Percentiles rank a stretch among this genome's conserved stretches.
These are phyloP conservation scores for Septoria petroselini DNA, from an alignment of 2,329 filamentous ascomycete genomes.

Conservation along the genomic window DNA sequence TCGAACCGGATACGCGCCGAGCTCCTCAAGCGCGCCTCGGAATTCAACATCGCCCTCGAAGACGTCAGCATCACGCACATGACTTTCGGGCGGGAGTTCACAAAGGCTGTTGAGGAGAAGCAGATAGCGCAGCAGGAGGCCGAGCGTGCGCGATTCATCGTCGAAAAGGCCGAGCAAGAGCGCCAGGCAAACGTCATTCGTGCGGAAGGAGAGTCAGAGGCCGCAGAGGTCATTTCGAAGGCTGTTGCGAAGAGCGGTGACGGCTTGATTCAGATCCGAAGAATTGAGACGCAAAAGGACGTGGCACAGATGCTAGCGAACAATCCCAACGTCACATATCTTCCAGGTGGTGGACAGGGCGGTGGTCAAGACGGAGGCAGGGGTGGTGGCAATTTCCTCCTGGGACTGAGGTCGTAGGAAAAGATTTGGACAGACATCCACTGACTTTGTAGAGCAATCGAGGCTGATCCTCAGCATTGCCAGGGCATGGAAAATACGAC, in stretches of 20 bases:
- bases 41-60: slow-evolving; percentile 99
- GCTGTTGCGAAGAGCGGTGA: slow-evolving; percentile 91
- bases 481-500: slow-evolving; percentile 15
- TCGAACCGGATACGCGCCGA: slow-evolving; percentile 90
- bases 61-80: slow-evolving; percentile 99
- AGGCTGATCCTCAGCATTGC: slow-evolving; percentile 6
- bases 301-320: slow-evolving; percentile 84
- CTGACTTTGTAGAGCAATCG: slow-evolving; percentile 13
- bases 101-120: slow-evolving; percentile 98
- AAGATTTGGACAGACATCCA: background rate
- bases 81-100: slow-evolving; percentile 99
- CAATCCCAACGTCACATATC: slow-evolving; percentile 94
- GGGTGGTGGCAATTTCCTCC: slow-evolving; percentile 61
- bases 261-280: slow-evolving; percentile 89
- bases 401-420: slow-evolving; percentile 59
- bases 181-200: slow-evolving; percentile 97
- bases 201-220: slow-evolving; percentile 96
- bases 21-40: slow-evolving; percentile 83
- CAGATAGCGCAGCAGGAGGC: slow-evolving; percentile 99
- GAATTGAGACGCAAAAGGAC: slow-evolving; percentile 94
- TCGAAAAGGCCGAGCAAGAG: slow-evolving; percentile 98
- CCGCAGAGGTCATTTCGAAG: slow-evolving; percentile 89
- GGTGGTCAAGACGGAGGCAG: too few relatives aligned
- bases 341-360: slow-evolving; percentile 66
- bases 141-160: slow-evolving; percentile 94